A percentile compares a stretch with the other conserved stretches of the same genome.
These are phyloP conservation scores for Kodamaea laetipori DNA, from an alignment of 805 yeast genomes.

Conservation along the genomic window DNA sequence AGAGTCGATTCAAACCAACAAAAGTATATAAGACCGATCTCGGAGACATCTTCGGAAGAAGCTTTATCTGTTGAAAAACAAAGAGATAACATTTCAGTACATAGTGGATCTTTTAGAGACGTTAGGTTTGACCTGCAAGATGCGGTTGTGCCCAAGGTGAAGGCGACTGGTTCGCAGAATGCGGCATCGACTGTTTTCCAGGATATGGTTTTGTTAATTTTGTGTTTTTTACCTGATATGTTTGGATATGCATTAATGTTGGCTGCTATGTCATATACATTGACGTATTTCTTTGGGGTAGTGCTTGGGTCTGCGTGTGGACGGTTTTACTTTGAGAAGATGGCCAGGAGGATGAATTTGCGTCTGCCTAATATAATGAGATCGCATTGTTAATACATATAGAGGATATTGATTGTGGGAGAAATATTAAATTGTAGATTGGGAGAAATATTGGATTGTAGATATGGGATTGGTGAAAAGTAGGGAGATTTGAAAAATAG, in stretches of 20 bases:
- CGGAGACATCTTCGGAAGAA: constrained; percentile 1
- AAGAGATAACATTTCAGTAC: background rate
- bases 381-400: constrained; percentile 6
- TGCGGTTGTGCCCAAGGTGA: background rate
- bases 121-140: constrained; percentile 10
- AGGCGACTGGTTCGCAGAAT: background rate
- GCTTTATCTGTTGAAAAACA: constrained; percentile 1
- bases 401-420: too few relatives aligned
- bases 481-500: too few relatives aligned
- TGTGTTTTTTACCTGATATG: constrained; percentile 64
- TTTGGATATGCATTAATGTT: constrained; percentile 74
- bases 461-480: too few relatives aligned
- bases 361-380: constrained; percentile 1
- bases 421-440: too few relatives aligned
- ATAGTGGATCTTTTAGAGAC: constrained; percentile 6
- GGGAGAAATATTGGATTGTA: too few relatives aligned
- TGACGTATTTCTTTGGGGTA: constrained; percentile 72
- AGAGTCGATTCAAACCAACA: constrained; percentile 32
- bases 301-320: constrained; percentile 70
- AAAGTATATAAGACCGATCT: constrained; percentile 14
- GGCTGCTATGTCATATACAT: constrained; percentile 71
- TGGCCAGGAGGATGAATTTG: constrained; percentile 9
- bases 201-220: constrained; percentile 56
- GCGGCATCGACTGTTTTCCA: constrained; percentile 31
- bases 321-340: constrained; percentile 60